Evolutionary conservation across 352 stramenopile species (phyloP).

Genomic region (Nothophytophthora sp.): DNA sequence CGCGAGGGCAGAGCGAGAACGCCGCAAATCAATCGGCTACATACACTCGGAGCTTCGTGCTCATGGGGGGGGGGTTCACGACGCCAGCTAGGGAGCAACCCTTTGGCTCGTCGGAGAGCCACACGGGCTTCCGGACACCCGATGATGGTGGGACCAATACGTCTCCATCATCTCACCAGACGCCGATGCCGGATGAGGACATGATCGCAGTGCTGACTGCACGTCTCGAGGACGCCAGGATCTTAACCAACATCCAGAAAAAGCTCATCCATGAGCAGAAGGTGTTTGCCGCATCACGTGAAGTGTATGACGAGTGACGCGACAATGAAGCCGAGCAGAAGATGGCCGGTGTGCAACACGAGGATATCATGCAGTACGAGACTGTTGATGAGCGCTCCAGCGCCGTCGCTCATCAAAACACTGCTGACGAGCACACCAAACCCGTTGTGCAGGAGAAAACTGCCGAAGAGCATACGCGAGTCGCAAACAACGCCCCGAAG

Average conservation of each 20-base stretch:
- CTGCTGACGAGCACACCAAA: not conserved
- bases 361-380: not conserved
- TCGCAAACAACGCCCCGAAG: not conserved
- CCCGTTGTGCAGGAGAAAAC: no score
- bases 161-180: constrained; percentile 1
- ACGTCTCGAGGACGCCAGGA: not conserved
- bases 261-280: not conserved
- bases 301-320: not conserved
- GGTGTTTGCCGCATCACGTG: not conserved
- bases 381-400: not conserved
- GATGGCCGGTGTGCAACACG: not conserved
- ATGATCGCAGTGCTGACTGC: constrained; percentile 5
- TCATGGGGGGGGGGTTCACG: not conserved
- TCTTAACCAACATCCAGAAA: constrained; percentile 2
- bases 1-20: constrained; percentile 4
- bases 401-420: not conserved
- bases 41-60: not conserved
- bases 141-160: not conserved
- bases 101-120: not conserved
- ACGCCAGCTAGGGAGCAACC: not conserved
- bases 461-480: not conserved
- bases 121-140: not conserved
- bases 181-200: constrained; percentile 2
- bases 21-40: not conserved
- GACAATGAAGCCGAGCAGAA: not conserved